phyloP scores from a whole-genome alignment of 495 filamentous ascomycete species.

The Pseudoneurospora amorphoporcata region DNA sequence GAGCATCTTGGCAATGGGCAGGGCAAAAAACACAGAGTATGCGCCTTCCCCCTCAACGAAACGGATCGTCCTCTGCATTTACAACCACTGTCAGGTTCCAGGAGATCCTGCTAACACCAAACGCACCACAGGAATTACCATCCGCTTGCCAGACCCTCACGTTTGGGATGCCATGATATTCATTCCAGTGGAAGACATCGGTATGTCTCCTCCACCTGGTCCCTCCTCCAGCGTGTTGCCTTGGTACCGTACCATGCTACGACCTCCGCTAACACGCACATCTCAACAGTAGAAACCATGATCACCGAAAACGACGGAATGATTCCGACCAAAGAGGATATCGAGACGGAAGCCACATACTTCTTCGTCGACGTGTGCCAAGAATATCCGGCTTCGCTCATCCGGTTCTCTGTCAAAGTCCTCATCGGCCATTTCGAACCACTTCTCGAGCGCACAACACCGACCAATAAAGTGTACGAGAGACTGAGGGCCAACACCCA shows the following conservation, averaged over 20 bases:
- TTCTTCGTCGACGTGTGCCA: neutral
- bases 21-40: neutral
- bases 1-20: too few relatives aligned
- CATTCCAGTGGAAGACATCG: neutral
- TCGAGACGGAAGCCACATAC: neutral
- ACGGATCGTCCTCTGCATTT: neutral
- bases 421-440: neutral
- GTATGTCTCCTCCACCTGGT: neutral
- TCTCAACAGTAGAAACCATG: neutral
- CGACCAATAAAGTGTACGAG: neutral
- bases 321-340: neutral
- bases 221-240: neutral
- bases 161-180: neutral
- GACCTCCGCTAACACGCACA: neutral
- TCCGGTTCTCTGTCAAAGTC: neutral
- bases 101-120: neutral
- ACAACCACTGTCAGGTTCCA: neutral
- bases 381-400: neutral
- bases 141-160: neutral
- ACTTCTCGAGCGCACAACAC: neutral
- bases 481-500: neutral
- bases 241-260: neutral
- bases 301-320: neutral
- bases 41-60: neutral
- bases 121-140: neutral